Conservation (phyloP, 257 asterid species). For the Solanum pimpinellifolium region DNA sequence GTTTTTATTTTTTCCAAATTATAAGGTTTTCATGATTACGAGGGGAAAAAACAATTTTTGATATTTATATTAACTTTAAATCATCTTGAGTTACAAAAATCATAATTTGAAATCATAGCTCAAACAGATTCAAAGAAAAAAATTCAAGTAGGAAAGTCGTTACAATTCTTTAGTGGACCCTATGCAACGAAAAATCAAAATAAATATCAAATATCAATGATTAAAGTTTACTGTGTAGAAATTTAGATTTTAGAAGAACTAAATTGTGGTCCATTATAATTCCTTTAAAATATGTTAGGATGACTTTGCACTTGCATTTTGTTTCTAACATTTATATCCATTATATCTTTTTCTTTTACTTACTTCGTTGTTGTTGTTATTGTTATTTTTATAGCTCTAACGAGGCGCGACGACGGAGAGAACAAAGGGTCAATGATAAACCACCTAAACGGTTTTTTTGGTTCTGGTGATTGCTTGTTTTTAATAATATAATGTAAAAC, state of each 20-base stretch:
- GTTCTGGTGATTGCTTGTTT: neutral
- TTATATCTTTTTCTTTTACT: neutral
- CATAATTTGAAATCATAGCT: neutral
- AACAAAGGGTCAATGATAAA: neutral
- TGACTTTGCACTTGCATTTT: neutral
- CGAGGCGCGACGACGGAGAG: rapidly evolving
- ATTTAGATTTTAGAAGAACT: neutral
- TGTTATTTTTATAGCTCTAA: neutral
- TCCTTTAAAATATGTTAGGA: neutral
- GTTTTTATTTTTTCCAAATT: neutral
- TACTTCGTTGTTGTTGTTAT: neutral
- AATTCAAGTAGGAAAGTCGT: neutral
- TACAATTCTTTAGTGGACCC: too few species aligned
- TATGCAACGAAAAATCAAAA: too few species aligned
- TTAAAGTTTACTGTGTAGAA: rapidly evolving
- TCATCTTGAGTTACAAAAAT: too few species aligned
- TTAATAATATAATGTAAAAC: neutral
- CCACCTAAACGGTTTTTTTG: neutral
- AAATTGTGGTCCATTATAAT: neutral
- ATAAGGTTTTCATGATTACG: neutral
- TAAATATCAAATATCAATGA: neutral
- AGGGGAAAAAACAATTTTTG: rapidly evolving
- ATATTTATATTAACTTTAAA: neutral
- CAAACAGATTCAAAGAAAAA: rapidly evolving
- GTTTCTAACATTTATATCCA: neutral